Base-by-base conservation (phyloP, 164 flowering plant species). In the Chimonanthus salicifolius region DNA sequence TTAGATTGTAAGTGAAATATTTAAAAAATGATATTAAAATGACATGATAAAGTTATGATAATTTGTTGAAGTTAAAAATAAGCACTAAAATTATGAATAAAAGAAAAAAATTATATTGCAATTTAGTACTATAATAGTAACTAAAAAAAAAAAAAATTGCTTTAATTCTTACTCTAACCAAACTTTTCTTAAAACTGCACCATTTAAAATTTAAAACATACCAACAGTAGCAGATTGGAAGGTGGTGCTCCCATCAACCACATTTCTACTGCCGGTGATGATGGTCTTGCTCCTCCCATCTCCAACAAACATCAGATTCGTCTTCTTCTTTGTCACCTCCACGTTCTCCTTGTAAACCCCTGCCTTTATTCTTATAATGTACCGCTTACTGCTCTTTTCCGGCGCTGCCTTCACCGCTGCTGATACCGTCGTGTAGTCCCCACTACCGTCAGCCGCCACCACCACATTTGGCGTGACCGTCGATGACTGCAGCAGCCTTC, bases 361-460 rank as follows among this genome's bases (percentile, higher is more conserved):
- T 0, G 91, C 94, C 50, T 92, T 95, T 2, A 95, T 91, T 68
- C 79, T 75, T 1, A 95, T 95, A 51, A 94, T 76, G 58, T 79
- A 95, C 69, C 99, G 87, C 77, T 20, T 85, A 2, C 69, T 82
- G 44, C 98, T 89, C 72, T 77, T 82, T 71, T 74, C 82, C 20
- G 97, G 98, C 6, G 98, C 99, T 2, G 89, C 91, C 58, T 82
- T 88, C 79, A 94, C 97, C 4, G 98, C 99, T 0, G 70, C 97
- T 49, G 89, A n/a, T 33, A 95, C 91, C 64, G 98, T 92, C 80
- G 46, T 76, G 68, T 71, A 83, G 47, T 90, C 60, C 21, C 99
- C 99, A 33, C 94, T 90, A 1, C 99, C 99, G 69, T 91, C 99
- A 0, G 93, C 94, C 16, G 98, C 96, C 77, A 92, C 99, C 20